Evolutionary conservation across 768 basidiomycete genomes (phyloP).

Genomic region (Royoungia palumana): DNA sequence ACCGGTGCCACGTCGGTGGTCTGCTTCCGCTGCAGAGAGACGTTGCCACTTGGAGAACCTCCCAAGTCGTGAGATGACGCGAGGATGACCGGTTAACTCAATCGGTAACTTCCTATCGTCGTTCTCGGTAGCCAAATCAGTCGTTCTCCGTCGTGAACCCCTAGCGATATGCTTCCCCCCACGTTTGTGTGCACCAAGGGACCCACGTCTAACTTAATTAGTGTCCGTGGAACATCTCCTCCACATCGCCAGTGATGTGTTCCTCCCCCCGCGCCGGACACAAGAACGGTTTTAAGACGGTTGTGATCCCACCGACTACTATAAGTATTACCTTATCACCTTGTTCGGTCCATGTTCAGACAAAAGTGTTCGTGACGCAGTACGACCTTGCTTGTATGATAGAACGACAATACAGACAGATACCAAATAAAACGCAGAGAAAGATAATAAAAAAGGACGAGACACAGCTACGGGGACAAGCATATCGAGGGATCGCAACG

Average conservation of each 20-base stretch:
- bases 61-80: not conserved
- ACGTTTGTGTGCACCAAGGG: not conserved
- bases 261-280: conserved; percentile 5
- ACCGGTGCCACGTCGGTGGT: not conserved
- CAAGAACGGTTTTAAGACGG: not conserved
- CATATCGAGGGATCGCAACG: conserved; percentile 30
- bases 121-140: not conserved
- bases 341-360: no score
- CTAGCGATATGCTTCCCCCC: conserved; percentile 3
- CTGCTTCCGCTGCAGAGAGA: not conserved
- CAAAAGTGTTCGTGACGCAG: no score
- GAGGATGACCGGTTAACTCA: conserved; percentile 9
- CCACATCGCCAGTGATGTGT: not conserved
- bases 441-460: conserved; percentile 20
- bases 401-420: conserved; percentile 27
- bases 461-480: conserved; percentile 13
- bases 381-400: conserved; percentile 11
- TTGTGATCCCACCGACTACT: no score
- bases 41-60: not conserved
- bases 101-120: conserved; percentile 12
- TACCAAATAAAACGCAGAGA: conserved; percentile 26
- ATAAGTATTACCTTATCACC: not conserved
- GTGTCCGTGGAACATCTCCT: not conserved
- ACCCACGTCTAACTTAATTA: not conserved
- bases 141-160: conserved; percentile 7